phyloP scores from a whole-genome alignment of 2,329 filamentous ascomycete genomes.

The Cladosporium phlei region DNA sequence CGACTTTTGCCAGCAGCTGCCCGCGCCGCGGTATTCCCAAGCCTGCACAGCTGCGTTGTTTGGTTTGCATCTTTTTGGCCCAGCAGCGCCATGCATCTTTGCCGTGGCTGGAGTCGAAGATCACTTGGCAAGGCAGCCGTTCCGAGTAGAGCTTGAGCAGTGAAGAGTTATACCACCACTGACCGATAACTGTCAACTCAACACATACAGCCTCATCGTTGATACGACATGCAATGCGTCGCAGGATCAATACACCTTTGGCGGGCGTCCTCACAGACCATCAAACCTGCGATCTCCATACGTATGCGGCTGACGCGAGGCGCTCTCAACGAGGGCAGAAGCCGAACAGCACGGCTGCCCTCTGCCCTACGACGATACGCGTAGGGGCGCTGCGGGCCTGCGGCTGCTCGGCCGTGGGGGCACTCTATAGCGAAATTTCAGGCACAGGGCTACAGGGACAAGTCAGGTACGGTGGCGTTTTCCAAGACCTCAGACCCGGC shows the following conservation, averaged over 20 bases:
- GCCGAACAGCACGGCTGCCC: neutral
- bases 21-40: neutral
- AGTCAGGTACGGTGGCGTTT: too few relatives aligned
- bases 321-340: neutral
- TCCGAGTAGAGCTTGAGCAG: too few relatives aligned
- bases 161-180: too few relatives aligned
- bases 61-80: too few relatives aligned
- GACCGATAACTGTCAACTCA: too few relatives aligned
- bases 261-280: neutral
- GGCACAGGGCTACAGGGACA: too few relatives aligned
- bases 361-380: constrained; percentile 8
- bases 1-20: neutral
- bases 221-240: neutral
- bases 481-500: neutral
- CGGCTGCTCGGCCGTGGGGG: constrained; percentile 5
- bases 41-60: too few relatives aligned
- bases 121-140: too few relatives aligned
- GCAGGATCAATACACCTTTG: neutral
- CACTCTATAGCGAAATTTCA: constrained; percentile 11
- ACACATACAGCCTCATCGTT: too few relatives aligned
- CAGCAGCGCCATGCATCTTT: too few relatives aligned
- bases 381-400: constrained; percentile 10
- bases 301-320: constrained; percentile 10
- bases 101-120: neutral
- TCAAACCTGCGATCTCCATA: neutral